These are phyloP conservation scores for Ormosia emarginata DNA, from an alignment of 306 rosid genomes.

Conservation along the genomic window DNA sequence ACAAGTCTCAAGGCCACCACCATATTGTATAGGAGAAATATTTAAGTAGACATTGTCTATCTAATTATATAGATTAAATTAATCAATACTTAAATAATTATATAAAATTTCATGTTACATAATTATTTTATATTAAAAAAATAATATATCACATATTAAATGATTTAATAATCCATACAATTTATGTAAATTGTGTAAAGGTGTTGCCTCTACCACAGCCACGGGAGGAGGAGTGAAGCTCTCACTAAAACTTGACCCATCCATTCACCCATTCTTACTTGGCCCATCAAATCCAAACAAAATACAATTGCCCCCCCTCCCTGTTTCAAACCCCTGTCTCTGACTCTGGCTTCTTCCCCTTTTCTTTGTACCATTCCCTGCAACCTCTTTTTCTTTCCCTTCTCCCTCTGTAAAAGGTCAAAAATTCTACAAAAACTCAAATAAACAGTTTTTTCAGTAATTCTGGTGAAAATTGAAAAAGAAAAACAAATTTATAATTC, in stretches of 20 bases:
- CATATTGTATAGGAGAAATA: too few relatives aligned
- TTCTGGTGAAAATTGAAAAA: not conserved
- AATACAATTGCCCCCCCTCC: not conserved
- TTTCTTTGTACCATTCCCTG: not conserved
- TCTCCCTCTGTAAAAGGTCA: not conserved
- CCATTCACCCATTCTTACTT: not conserved
- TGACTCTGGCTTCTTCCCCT: not conserved
- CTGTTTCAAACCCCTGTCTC: not conserved
- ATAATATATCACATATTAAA: too few relatives aligned
- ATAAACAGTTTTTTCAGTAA: not conserved
- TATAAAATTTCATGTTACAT: too few relatives aligned
- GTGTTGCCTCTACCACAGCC: not conserved
- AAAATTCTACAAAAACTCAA: not conserved
- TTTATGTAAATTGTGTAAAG: not conserved
- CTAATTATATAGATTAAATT: too few relatives aligned
- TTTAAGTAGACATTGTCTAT: too few relatives aligned
- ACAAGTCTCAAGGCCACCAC: too few relatives aligned
- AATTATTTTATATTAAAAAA: too few relatives aligned
- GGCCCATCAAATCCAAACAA: not conserved
- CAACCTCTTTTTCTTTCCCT: not conserved
- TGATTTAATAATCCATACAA: too few relatives aligned
- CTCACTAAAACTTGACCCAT: conserved; percentile 5
- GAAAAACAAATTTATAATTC: not conserved
- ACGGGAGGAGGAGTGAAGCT: not conserved
- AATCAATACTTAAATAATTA: too few relatives aligned